These are phyloP conservation scores for Pseudozyma sp. DNA, from an alignment of 1,284 basidiomycete genomes.

Conservation along the genomic window DNA sequence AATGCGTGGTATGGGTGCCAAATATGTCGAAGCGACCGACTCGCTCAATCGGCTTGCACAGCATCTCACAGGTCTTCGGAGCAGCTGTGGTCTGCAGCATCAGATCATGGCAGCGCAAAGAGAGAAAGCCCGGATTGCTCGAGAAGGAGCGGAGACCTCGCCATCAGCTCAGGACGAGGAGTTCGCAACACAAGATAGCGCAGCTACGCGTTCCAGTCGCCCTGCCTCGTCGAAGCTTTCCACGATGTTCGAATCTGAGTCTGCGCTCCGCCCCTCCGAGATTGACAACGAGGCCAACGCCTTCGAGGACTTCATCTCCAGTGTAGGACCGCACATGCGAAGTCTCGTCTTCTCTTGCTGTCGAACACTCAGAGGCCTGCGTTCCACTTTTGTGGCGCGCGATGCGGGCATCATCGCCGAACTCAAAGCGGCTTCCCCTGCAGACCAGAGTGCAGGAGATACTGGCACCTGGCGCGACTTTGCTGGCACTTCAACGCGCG, in stretches of 20 bases:
- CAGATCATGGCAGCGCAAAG: slow-evolving; percentile 54
- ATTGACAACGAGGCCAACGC: slow-evolving; percentile 17
- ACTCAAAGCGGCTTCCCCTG: slow-evolving; percentile 5
- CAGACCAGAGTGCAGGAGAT: background rate
- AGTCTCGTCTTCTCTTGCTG: slow-evolving; percentile 59
- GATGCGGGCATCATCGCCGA: slow-evolving; percentile 12
- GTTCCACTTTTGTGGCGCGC: slow-evolving; percentile 46
- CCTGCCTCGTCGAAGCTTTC: slow-evolving; percentile 23
- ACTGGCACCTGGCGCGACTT: slow-evolving; percentile 33
- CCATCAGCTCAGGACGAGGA: background rate
- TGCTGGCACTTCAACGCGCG: slow-evolving; percentile 15
- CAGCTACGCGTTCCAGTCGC: background rate
- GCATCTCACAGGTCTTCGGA: slow-evolving; percentile 60
- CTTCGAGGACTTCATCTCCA: slow-evolving; percentile 57
- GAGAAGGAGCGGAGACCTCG: slow-evolving; percentile 5
- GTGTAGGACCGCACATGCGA: slow-evolving; percentile 64
- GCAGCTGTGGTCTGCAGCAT: slow-evolving; percentile 62
- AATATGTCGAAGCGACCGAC: slow-evolving; percentile 56
- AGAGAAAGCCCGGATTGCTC: slow-evolving; percentile 23
- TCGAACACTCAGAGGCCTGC: slow-evolving; percentile 48
- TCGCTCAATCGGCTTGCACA: slow-evolving; percentile 62
- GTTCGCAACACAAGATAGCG: background rate
- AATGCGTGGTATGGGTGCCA: slow-evolving; percentile 52
- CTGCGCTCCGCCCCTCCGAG: slow-evolving; percentile 6
- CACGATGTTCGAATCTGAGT: slow-evolving; percentile 23